Evolutionary conservation across 2,329 filamentous ascomycete species (phyloP).

Genomic region (Lecanicillium sp.): DNA sequence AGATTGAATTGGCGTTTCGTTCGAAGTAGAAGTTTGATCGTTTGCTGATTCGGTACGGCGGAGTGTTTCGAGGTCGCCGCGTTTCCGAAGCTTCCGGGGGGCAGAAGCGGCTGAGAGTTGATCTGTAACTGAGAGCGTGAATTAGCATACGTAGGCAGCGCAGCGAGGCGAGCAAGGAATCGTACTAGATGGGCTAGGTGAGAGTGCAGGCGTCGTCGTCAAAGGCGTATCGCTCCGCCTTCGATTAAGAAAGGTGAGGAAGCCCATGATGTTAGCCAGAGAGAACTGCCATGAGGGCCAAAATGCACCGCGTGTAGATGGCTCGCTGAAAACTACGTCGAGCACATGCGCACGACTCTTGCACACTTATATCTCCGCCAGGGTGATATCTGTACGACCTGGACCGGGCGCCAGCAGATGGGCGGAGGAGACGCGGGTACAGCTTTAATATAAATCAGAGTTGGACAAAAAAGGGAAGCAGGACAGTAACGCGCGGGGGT

Average conservation of each 20-base stretch:
- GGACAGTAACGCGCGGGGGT: neutral
- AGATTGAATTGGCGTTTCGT: too few species aligned
- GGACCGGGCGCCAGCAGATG: neutral
- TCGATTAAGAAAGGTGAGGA: constrained; percentile 8
- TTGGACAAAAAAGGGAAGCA: neutral
- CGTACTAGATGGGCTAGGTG: neutral
- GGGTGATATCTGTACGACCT: neutral
- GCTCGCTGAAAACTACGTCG: neutral
- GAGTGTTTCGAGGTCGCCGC: neutral
- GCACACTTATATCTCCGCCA: constrained; percentile 4
- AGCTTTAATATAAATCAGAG: constrained; percentile 2
- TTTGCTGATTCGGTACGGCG: neutral
- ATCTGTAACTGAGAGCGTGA: neutral
- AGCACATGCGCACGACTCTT: constrained; percentile 4
- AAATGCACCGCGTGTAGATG: neutral
- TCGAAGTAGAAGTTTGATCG: neutral
- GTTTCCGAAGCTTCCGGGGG: neutral
- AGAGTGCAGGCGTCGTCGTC: neutral
- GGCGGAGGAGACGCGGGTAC: neutral
- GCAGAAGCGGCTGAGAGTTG: neutral
- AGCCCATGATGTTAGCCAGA: constrained; percentile 4
- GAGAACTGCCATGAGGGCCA: neutral
- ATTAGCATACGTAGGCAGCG: neutral
- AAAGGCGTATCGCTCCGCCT: constrained; percentile 1
- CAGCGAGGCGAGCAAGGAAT: neutral